Conservation (phyloP, 1,284 basidiomycete species). For the Crucibulum cyathiforme region DNA sequence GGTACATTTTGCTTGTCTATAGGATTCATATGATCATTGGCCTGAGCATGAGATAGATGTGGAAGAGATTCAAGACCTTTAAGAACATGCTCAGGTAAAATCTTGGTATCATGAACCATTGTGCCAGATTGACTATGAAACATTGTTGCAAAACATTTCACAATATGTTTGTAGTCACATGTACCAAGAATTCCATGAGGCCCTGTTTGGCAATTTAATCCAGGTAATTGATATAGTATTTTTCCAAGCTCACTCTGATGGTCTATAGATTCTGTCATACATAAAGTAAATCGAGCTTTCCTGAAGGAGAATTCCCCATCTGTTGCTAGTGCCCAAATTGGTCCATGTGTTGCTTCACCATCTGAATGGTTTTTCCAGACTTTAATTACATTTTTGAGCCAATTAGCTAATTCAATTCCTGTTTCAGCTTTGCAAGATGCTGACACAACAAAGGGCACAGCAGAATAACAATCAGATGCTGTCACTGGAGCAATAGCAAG, state of each 20-base stretch:
- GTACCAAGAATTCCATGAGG: constrained; percentile 15
- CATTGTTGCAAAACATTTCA: constrained; percentile 34
- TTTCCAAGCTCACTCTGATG: constrained; percentile 8
- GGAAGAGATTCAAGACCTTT: constrained; percentile 7
- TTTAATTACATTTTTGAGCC: constrained; percentile 18
- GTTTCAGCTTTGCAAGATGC: constrained; percentile 31
- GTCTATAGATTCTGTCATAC: constrained; percentile 14
- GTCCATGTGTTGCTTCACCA: constrained; percentile 24
- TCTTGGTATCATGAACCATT: constrained; percentile 12
- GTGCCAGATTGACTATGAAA: constrained; percentile 18
- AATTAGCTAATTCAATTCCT: constrained; percentile 14
- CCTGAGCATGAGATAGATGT: constrained; percentile 10
- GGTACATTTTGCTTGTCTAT: constrained; percentile 41
- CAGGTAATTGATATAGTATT: constrained; percentile 14
- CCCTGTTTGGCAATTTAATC: constrained; percentile 25
- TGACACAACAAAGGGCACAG: constrained; percentile 23
- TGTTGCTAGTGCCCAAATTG: constrained; percentile 23
- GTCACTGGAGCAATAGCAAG: constrained; percentile 27
- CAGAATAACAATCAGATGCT: constrained; percentile 18
- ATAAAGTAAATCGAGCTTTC: constrained; percentile 16
- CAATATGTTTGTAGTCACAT: constrained; percentile 37
- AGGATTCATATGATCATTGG: constrained; percentile 25
- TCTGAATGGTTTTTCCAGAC: constrained; percentile 7
- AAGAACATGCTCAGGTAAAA: constrained; percentile 12
- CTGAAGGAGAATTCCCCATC: constrained; percentile 35